Conservation (phyloP, 352 stramenopile species). For the Peronospora belbahrii region DNA sequence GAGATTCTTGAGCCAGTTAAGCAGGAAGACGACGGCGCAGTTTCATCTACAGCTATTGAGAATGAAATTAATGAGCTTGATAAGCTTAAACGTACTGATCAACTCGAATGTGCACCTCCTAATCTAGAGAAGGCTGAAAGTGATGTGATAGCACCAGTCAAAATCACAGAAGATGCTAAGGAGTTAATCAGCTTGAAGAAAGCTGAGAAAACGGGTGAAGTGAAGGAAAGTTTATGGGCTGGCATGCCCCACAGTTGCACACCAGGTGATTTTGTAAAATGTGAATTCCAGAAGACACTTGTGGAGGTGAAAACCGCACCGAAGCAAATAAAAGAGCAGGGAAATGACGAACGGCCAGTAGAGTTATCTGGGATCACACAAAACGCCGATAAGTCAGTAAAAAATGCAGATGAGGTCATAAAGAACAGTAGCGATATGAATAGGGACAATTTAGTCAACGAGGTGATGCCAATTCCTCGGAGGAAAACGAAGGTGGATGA, state of each 20-base stretch:
- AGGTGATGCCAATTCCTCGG: constrained; percentile 16
- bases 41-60: neutral
- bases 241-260: neutral
- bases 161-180: neutral
- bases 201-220: neutral
- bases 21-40: neutral
- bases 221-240: neutral
- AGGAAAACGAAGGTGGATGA: constrained; percentile 4
- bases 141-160: neutral
- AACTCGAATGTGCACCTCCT: neutral
- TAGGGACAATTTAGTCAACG: neutral
- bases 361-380: neutral
- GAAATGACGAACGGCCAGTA: neutral
- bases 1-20: neutral
- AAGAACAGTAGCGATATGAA: constrained; percentile 3
- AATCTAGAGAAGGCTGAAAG: neutral
- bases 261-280: neutral
- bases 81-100: neutral
- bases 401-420: constrained; percentile 1
- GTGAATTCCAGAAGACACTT: neutral
- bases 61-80: neutral
- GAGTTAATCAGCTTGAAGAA: neutral
- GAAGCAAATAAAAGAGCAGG: neutral
- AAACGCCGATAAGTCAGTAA: neutral
- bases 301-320: neutral